These are phyloP conservation scores for Priceomyces castillae DNA, from an alignment of 805 yeast genomes.

Conservation along the genomic window DNA sequence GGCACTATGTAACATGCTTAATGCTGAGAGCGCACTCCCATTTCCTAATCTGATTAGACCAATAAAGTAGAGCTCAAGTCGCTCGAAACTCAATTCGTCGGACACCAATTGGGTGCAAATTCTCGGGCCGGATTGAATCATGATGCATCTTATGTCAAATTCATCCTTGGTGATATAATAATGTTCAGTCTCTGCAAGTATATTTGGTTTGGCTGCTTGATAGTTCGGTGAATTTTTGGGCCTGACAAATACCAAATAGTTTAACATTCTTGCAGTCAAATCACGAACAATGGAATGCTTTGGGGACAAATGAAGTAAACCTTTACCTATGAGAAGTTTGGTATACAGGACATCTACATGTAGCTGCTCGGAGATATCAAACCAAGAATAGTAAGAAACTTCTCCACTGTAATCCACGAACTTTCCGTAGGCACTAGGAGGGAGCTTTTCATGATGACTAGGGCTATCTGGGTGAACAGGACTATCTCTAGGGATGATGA, in stretches of 20 bases:
- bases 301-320: constrained; percentile 36
- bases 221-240: constrained; percentile 11
- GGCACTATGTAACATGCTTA: constrained; percentile 11
- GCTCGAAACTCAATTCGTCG: constrained; percentile 26
- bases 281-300: constrained; percentile 26
- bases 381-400: constrained; percentile 40
- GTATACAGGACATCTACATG: constrained; percentile 36
- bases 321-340: constrained; percentile 30
- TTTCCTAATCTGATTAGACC: constrained; percentile 33
- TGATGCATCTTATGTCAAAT: constrained; percentile 31
- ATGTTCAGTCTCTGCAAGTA: constrained; percentile 24
- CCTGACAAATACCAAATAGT: constrained; percentile 23
- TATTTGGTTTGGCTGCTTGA: constrained; percentile 10
- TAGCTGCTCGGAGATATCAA: constrained; percentile 51
- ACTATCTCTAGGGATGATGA: constrained; percentile 22
- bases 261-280: constrained; percentile 18
- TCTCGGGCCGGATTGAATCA: constrained; percentile 31
- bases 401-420: constrained; percentile 4
- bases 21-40: constrained; percentile 28
- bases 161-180: constrained; percentile 22
- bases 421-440: constrained; percentile 21
- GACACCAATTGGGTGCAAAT: constrained; percentile 18
- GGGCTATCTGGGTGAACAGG: constrained; percentile 30
- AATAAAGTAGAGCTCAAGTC: constrained; percentile 27
- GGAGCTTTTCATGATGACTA: constrained; percentile 15